phyloP scores from a whole-genome alignment of 306 rosid genomes.

The Quercus wislizeni region DNA sequence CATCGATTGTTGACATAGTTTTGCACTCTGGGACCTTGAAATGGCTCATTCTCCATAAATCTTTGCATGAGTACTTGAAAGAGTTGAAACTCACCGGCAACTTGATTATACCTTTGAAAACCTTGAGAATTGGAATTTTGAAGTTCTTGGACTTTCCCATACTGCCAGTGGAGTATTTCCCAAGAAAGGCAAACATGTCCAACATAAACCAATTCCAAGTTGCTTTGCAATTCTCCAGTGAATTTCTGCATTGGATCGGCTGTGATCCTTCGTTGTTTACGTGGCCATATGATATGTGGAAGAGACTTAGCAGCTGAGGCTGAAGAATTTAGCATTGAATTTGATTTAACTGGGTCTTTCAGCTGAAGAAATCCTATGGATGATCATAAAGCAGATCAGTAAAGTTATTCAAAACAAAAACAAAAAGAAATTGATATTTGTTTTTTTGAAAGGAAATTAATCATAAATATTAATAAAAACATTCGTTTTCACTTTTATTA shows the following conservation, averaged over 20 bases:
- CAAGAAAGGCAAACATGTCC: slow-evolving; percentile 95
- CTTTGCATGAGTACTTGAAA: slow-evolving; percentile 77
- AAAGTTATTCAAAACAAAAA: slow-evolving; percentile 16
- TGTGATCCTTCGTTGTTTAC: slow-evolving; percentile 38
- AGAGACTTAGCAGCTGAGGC: slow-evolving; percentile 39
- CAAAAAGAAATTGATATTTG: background rate
- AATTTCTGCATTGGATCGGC: slow-evolving; percentile 50
- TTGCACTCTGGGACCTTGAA: slow-evolving; percentile 77
- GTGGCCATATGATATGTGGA: slow-evolving; percentile 50
- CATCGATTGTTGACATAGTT: slow-evolving; percentile 71
- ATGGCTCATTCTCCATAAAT: slow-evolving; percentile 75
- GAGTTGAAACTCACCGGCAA: slow-evolving; percentile 79
- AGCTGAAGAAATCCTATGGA: slow-evolving; percentile 71
- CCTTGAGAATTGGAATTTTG: slow-evolving; percentile 41
- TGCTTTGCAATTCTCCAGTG: slow-evolving; percentile 58
- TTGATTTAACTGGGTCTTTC: slow-evolving; percentile 49
- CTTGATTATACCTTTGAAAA: slow-evolving; percentile 43
- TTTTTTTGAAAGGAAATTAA: no score
- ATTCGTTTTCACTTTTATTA: slow-evolving; percentile 30
- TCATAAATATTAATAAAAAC: slow-evolving; percentile 3
- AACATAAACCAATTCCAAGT: slow-evolving; percentile 83
- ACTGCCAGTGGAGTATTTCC: slow-evolving; percentile 93
- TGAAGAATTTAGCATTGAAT: slow-evolving; percentile 37
- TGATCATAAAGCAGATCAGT: slow-evolving; percentile 16
- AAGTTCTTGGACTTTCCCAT: slow-evolving; percentile 57